Evolutionary conservation across 2,329 filamentous ascomycete genomes (phyloP).

Genomic region (Aureobasidium lini): DNA sequence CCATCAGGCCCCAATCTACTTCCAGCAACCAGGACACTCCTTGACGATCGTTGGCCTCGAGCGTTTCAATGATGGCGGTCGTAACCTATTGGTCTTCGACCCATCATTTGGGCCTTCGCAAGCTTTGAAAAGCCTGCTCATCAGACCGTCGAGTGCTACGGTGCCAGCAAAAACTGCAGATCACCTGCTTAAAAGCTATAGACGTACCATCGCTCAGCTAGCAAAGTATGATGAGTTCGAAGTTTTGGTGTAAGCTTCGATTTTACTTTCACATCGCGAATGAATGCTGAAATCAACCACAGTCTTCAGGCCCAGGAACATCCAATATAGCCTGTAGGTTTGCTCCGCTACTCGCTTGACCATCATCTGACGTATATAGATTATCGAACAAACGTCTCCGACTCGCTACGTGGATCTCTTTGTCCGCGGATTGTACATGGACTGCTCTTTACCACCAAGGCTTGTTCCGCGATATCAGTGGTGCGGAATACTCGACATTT

Average conservation of each 20-base stretch:
- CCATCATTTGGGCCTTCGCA: constrained; percentile 68
- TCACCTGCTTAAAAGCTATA: neutral
- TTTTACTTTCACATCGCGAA: neutral
- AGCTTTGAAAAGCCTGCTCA: constrained; percentile 45
- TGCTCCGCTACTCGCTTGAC: neutral
- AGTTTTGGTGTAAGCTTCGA: neutral
- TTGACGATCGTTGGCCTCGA: constrained; percentile 84
- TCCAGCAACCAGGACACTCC: constrained; percentile 85
- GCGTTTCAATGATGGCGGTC: constrained; percentile 53
- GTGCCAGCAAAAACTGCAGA: neutral
- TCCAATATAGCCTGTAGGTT: constrained; percentile 2
- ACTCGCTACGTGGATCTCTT: neutral
- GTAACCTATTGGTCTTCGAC: constrained; percentile 77
- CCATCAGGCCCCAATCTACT: constrained; percentile 70
- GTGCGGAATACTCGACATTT: neutral
- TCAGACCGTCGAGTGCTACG: no score
- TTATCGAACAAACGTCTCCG: neutral
- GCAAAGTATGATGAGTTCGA: neutral
- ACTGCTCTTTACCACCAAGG: no score
- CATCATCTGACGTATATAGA: neutral
- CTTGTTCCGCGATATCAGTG: no score
- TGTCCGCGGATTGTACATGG: neutral
- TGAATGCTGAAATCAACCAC: neutral
- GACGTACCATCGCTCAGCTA: neutral
- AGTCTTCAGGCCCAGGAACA: neutral